Percentiles rank a stretch among this genome's conserved stretches.
These are phyloP conservation scores for Berkeleyomyces rouxiae DNA, from an alignment of 2,329 filamentous ascomycete species.

Conservation along the genomic window DNA sequence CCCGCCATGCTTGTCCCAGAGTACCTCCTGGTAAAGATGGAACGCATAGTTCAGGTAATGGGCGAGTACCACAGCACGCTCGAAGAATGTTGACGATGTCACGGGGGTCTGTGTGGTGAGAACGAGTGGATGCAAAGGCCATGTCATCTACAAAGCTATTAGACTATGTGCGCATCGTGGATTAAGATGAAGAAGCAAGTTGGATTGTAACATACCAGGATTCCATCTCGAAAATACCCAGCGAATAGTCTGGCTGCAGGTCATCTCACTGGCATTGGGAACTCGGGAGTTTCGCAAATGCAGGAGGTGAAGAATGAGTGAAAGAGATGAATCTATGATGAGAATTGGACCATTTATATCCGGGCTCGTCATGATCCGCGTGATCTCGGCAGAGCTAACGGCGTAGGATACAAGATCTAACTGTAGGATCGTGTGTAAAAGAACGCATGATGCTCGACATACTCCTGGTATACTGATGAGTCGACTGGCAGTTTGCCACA, in stretches of 20 bases:
- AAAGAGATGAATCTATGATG: conserved; percentile 63
- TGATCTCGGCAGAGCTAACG: conserved; percentile 50
- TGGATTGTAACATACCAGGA: conserved; percentile 40
- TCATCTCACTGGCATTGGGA: conserved; percentile 49
- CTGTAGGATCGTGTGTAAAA: conserved; percentile 53
- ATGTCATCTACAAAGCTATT: conserved; percentile 38
- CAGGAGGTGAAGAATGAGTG: conserved; percentile 54
- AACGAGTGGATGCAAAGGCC: conserved; percentile 47
- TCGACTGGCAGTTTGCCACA: conserved; percentile 60
- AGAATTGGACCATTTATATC: conserved; percentile 67
- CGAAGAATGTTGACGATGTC: conserved; percentile 55
- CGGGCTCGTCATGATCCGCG: conserved; percentile 55
- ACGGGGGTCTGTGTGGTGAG: conserved; percentile 43
- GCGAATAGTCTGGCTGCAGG: conserved; percentile 54
- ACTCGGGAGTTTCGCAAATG: conserved; percentile 49
- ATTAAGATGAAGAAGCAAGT: not conserved
- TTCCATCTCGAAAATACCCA: conserved; percentile 78
- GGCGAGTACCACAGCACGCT: conserved; percentile 42
- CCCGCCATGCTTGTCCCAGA: conserved; percentile 32
- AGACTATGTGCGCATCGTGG: not conserved
- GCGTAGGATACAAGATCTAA: conserved; percentile 50
- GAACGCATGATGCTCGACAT: conserved; percentile 60
- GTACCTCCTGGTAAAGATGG: conserved; percentile 29
- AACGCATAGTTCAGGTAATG: conserved; percentile 19
- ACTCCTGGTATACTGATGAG: conserved; percentile 52